A percentile compares a stretch with the other conserved stretches of the same genome.
Conservation (phyloP, 2,329 filamentous ascomycete genomes). For the Ophiostoma quercus region DNA sequence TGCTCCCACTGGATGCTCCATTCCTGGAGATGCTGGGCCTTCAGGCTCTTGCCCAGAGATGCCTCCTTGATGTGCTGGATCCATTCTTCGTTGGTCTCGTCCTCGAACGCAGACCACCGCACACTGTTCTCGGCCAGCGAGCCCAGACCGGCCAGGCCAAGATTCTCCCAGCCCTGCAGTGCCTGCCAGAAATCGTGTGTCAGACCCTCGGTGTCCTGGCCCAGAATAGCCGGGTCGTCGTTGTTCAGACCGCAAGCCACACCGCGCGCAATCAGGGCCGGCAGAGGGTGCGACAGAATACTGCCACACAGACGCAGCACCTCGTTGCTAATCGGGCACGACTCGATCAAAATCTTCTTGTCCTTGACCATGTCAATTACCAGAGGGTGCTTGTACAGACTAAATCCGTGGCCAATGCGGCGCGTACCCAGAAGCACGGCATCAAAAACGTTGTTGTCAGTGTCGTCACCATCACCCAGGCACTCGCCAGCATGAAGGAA, state of each 20-base stretch:
- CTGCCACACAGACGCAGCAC: conserved; percentile 35
- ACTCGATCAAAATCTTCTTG: conserved; percentile 80
- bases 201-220: conserved; percentile 74
- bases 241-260: conserved; percentile 81
- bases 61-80: conserved; percentile 66
- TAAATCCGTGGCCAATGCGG: conserved; percentile 84
- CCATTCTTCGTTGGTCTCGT: conserved; percentile 68
- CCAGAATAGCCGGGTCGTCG: conserved; percentile 80
- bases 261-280: conserved; percentile 76
- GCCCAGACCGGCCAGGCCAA: conserved; percentile 80
- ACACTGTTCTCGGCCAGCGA: conserved; percentile 89
- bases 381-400: conserved; percentile 84
- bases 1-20: conserved; percentile 81
- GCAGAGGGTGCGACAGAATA: conserved; percentile 53
- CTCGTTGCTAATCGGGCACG: conserved; percentile 87
- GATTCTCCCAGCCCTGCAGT: conserved; percentile 83
- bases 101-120: conserved; percentile 82
- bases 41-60: conserved; percentile 62
- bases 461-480: conserved; percentile 65
- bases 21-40: conserved; percentile 67
- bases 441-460: conserved; percentile 81
- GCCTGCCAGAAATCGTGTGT: conserved; percentile 94
- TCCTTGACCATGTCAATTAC: conserved; percentile 85
- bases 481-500: conserved; percentile 94
- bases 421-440: conserved; percentile 80